Conservation (phyloP, 2,329 filamentous ascomycete genomes). For the Paracoccidioides lutzii region DNA sequence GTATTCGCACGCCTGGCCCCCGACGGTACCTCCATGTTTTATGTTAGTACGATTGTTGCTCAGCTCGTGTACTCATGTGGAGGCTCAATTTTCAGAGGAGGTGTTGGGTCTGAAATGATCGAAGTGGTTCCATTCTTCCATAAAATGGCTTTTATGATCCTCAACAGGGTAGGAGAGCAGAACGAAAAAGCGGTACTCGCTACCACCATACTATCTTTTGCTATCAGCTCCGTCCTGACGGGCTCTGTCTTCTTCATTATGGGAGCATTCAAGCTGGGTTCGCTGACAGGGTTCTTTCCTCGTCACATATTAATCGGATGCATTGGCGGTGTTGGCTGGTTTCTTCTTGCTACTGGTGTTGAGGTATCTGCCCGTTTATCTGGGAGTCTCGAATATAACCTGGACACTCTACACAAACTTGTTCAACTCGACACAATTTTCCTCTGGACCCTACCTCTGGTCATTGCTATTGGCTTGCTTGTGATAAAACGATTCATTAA, state of each 20-base stretch:
- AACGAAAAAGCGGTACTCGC: constrained; percentile 78
- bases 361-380: constrained; percentile 85
- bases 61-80: constrained; percentile 77
- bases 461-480: constrained; percentile 63
- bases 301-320: constrained; percentile 93
- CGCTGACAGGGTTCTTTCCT: constrained; percentile 92
- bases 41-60: constrained; percentile 90
- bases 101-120: constrained; percentile 92
- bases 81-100: constrained; percentile 78
- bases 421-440: constrained; percentile 59
- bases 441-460: constrained; percentile 71
- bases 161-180: constrained; percentile 61
- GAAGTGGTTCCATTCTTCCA: constrained; percentile 98
- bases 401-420: constrained; percentile 62
- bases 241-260: constrained; percentile 85
- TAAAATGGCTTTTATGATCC: constrained; percentile 89
- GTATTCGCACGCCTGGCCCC: constrained; percentile 77
- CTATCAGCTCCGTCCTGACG: constrained; percentile 79
- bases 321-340: constrained; percentile 94
- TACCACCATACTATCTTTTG: constrained; percentile 85
- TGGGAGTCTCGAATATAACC: constrained; percentile 69
- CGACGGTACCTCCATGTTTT: constrained; percentile 96
- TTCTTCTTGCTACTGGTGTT: constrained; percentile 78
- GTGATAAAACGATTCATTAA: constrained; percentile 61
- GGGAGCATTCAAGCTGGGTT: constrained; percentile 75